Conservation (phyloP, 169 alveolate species). For the Eimeria necatrix region DNA sequence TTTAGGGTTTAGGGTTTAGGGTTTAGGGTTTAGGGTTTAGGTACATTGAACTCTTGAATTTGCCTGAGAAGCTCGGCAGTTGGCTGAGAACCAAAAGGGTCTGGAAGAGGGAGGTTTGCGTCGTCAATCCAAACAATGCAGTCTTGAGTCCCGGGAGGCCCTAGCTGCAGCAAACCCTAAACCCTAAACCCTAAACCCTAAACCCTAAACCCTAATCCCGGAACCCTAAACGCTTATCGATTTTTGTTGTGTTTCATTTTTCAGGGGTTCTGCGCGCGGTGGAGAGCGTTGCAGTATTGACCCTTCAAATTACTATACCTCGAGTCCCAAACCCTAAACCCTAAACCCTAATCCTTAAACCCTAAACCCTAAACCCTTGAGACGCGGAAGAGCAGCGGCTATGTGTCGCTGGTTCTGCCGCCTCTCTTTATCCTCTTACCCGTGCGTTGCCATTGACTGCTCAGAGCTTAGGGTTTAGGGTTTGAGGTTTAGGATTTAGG, state of each 20-base stretch:
- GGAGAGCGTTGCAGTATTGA: no score
- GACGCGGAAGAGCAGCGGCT: neutral
- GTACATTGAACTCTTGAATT: conserved; percentile 90
- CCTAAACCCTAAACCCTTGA: neutral
- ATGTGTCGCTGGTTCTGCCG: no score
- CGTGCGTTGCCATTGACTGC: neutral
- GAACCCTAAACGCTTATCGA: no score
- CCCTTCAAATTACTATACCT: no score
- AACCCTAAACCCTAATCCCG: conserved; percentile 45
- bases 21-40: neutral
- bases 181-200: conserved; percentile 85
- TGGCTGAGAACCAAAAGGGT: conserved; percentile 96
- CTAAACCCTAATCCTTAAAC: neutral
- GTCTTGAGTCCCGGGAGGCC: conserved; percentile 94
- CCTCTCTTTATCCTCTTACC: no score
- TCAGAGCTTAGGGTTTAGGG: conserved; percentile 34
- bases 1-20: conserved; percentile 15
- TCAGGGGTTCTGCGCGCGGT: no score
- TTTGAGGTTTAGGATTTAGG: conserved; percentile 79
- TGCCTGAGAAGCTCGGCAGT: conserved; percentile 96
- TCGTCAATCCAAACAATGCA: conserved; percentile 96
- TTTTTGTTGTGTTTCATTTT: no score
- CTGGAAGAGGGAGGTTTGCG: conserved; percentile 95
- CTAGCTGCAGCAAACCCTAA: conserved; percentile 93
- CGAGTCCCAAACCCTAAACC: neutral